Conservation (phyloP, 352 stramenopile genomes). For the Globisporangium takayamanum region DNA sequence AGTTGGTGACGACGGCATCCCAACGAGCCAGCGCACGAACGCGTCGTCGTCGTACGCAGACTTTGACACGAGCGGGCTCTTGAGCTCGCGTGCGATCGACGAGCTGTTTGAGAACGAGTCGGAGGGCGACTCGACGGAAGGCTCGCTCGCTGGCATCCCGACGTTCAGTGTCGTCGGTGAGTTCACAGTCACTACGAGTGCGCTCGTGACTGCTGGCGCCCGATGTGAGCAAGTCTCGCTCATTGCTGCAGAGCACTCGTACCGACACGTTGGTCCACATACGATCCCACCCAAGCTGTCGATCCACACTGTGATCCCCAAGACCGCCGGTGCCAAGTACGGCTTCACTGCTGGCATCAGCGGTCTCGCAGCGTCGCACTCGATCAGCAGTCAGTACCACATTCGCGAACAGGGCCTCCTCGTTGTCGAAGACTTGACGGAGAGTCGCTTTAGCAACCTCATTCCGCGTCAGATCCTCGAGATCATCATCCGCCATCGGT, state of each 20-base stretch:
- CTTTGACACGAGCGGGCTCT: conserved; percentile 21
- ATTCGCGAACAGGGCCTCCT: conserved; percentile 76
- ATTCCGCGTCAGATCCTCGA: conserved; percentile 81
- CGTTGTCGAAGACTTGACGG: conserved; percentile 78
- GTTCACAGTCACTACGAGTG: conserved; percentile 64
- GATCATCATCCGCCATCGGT: conserved; percentile 69
- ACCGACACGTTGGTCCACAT: conserved; percentile 54
- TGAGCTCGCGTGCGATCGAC: conserved; percentile 53
- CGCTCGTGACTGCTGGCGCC: conserved; percentile 55
- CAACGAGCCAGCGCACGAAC: conserved; percentile 31
- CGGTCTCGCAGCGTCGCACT: conserved; percentile 44
- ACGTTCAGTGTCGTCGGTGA: conserved; percentile 61
- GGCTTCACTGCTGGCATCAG: conserved; percentile 46
- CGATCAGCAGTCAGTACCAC: conserved; percentile 82
- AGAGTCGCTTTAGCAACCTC: conserved; percentile 79
- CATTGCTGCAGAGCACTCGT: conserved; percentile 63
- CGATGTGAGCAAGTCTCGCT: conserved; percentile 57
- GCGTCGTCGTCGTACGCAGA: conserved; percentile 44
- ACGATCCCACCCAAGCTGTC: conserved; percentile 59
- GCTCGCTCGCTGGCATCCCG: conserved; percentile 21
- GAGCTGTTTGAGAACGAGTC: conserved; percentile 81
- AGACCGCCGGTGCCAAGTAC: conserved; percentile 58
- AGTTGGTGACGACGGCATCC: background rate
- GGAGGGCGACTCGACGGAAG: conserved; percentile 36
- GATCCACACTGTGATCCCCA: conserved; percentile 75